These are phyloP conservation scores for Mortierella sp. DNA, from an alignment of 371 early-diverging fungal genomes.

Conservation along the genomic window DNA sequence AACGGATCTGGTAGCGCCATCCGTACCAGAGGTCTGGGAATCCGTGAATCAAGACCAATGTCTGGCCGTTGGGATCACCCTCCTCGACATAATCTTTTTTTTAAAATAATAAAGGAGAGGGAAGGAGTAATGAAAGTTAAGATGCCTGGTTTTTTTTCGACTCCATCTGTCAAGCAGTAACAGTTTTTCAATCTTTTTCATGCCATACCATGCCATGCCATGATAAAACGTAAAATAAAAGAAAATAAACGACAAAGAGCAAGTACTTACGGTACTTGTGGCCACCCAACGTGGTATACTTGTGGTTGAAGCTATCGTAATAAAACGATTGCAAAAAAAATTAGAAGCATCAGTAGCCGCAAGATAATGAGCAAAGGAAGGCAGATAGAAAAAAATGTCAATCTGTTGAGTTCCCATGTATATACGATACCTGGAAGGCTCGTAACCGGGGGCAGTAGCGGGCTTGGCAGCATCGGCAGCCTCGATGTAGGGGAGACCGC, in stretches of 20 bases:
- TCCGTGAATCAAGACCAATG: conserved; percentile 74
- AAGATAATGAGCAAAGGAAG: no score
- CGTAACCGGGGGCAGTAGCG: neutral
- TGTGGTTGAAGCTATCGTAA: conserved; percentile 36
- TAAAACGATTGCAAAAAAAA: no score
- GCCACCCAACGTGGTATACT: conserved; percentile 25
- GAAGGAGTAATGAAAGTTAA: neutral
- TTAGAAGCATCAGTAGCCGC: no score
- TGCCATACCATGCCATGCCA: neutral
- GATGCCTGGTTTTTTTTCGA: neutral
- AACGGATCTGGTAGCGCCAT: conserved; percentile 81
- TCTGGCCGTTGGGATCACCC: conserved; percentile 60
- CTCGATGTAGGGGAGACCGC: neutral
- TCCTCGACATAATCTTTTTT: conserved; percentile 74
- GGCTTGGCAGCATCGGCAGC: neutral
- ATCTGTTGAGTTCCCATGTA: neutral
- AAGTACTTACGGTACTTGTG: conserved; percentile 28
- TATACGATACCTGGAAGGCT: conserved; percentile 2
- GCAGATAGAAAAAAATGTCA: no score
- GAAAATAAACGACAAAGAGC: neutral
- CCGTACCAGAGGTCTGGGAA: conserved; percentile 78
- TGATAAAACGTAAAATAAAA: no score
- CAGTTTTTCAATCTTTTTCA: no score
- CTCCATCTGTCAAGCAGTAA: no score
- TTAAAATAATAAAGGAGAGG: neutral